Base-by-base conservation (phyloP, 257 asterid genomes). In the Asclepias syriaca region DNA sequence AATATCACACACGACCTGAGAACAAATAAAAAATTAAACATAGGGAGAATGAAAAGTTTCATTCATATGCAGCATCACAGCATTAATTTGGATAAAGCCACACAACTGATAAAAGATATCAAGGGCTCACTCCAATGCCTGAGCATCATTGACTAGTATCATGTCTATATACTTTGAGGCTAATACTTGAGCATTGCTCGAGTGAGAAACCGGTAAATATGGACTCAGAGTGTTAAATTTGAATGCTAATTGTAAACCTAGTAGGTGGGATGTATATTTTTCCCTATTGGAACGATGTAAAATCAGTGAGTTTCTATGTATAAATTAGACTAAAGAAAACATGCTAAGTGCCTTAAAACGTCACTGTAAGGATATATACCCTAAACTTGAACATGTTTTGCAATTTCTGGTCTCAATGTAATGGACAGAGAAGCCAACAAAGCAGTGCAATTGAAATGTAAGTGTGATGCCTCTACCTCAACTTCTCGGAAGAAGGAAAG, bases 401-500 rank as follows among this genome's bases (percentile, higher is more conserved):
- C 19, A 34, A 0, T 61, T 61, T 32, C 48, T 61, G 43, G 40
- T 60, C 12, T 29, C 66, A 60, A 14, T 29, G 45, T 60, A 12
- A 70, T 18, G 40, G 34, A n/a, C 66, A n/a, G 22, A 18, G 55
- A 56, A 12, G 32, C 8, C 34, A 51, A 70, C 21, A 56, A 15
- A 70, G 27, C 22, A 69, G 57, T 34, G 15, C 37, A 6, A 61
- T 61, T 32, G 27, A 34, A 63, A 34, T 63, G n/a, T 63, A 16
- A 68, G 56, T 78, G 5, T 45, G 18, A 72, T 21, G 29, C 39
- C 53, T 71, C 77, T 86, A 89, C 97, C 97, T 91, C 95, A 79
- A 86, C 91, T 83, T 89, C 97, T 10, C 85, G 83, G 78, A 75
- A 86, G 79, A 86, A 85, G 78, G 95, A 85, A 64, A 55, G 37